phyloP scores from a whole-genome alignment of 116 monocot species.

The Phalaenopsis hybrid region DNA sequence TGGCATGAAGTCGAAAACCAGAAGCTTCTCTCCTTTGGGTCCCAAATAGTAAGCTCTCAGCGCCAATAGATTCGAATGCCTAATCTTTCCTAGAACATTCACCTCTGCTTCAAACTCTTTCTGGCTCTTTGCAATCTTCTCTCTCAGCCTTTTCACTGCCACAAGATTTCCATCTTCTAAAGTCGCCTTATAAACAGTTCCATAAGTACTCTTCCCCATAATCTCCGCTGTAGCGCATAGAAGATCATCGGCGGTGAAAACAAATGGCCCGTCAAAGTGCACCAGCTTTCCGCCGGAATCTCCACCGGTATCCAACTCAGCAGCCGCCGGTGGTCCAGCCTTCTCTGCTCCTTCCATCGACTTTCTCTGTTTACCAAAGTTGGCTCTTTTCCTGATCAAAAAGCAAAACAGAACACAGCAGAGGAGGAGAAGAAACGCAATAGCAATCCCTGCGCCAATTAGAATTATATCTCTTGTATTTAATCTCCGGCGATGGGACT shows the following conservation, averaged over 20 bases:
- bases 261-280: constrained; percentile 43
- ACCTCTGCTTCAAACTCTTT: constrained; percentile 58
- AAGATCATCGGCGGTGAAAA: constrained; percentile 55
- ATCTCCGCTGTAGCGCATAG: constrained; percentile 70
- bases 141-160: constrained; percentile 57
- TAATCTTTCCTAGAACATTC: constrained; percentile 32
- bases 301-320: constrained; percentile 27
- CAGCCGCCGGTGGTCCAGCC: background rate
- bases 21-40: constrained; percentile 57
- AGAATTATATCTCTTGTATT: constrained; percentile 52
- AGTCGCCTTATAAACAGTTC: constrained; percentile 61
- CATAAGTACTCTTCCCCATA: constrained; percentile 70
- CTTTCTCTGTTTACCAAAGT: constrained; percentile 16
- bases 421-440: constrained; percentile 46
- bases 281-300: constrained; percentile 47
- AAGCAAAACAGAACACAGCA: constrained; percentile 59
- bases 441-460: constrained; percentile 26
- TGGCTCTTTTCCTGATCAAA: constrained; percentile 25
- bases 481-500: constrained; percentile 11
- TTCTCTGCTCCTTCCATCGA: constrained; percentile 14
- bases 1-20: constrained; percentile 49
- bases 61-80: constrained; percentile 36
- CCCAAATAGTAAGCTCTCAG: constrained; percentile 51
- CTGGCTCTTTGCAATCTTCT: constrained; percentile 46
- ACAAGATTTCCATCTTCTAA: constrained; percentile 50